A percentile compares a stretch with the other conserved stretches of the same genome.
phyloP scores from a whole-genome alignment of 1,284 basidiomycete species.

The Fomitopsis schrenkii region DNA sequence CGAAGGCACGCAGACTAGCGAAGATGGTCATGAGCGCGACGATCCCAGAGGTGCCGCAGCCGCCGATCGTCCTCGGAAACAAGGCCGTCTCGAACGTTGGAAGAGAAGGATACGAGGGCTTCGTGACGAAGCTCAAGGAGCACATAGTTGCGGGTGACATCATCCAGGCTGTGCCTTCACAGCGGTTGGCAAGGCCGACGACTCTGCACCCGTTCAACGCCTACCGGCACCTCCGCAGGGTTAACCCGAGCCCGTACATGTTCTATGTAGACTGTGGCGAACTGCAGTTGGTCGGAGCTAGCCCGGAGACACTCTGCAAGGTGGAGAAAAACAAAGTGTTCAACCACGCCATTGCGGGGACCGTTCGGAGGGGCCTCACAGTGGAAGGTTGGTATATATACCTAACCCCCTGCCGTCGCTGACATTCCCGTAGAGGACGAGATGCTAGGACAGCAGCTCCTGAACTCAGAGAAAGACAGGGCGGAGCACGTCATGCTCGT shows the following conservation, averaged over 20 bases:
- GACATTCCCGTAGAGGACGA: slow-evolving; percentile 71
- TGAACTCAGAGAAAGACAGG: slow-evolving; percentile 88
- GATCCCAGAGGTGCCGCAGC: slow-evolving; percentile 67
- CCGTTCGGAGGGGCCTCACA: slow-evolving; percentile 84
- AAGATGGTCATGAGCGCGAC: slow-evolving; percentile 55
- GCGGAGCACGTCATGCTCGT: slow-evolving; percentile 99
- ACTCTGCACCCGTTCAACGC: slow-evolving; percentile 96
- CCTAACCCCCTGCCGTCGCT: not conserved
- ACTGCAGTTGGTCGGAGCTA: slow-evolving; percentile 92
- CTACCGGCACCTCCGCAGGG: slow-evolving; percentile 87
- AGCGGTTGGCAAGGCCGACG: slow-evolving; percentile 84
- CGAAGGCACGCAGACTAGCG: slow-evolving; percentile 74
- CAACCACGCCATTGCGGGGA: slow-evolving; percentile 98
- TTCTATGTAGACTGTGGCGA: slow-evolving; percentile 96
- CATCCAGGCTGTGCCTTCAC: slow-evolving; percentile 98
- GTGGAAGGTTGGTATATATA: slow-evolving; percentile 61
- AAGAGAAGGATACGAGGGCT: slow-evolving; percentile 87
- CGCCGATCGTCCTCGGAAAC: slow-evolving; percentile 66
- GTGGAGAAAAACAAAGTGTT: slow-evolving; percentile 90
- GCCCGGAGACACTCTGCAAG: slow-evolving; percentile 97
- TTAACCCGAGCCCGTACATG: slow-evolving; percentile 99
- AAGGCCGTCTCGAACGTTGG: slow-evolving; percentile 89
- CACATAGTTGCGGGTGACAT: slow-evolving; percentile 97
- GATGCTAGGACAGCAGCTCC: slow-evolving; percentile 68
- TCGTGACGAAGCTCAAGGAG: slow-evolving; percentile 91